These are phyloP conservation scores for Mycosphaerella sp. DNA, from an alignment of 2,329 filamentous ascomycete species.

Conservation along the genomic window DNA sequence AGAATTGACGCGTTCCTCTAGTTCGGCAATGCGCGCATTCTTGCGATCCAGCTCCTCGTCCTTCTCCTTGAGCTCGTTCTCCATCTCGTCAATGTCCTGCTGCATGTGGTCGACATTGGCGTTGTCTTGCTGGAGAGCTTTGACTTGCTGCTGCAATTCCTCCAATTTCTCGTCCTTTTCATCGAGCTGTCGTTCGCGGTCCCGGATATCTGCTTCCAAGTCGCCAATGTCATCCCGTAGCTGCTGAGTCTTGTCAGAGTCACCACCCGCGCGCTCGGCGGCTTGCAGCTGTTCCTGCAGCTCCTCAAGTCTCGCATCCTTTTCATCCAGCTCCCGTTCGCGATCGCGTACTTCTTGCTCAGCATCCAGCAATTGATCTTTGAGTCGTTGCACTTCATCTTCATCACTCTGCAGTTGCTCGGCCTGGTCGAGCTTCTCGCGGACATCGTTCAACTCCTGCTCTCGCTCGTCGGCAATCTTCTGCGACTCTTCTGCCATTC, in stretches of 20 bases:
- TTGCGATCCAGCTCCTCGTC: slow-evolving; percentile 38
- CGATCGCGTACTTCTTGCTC: slow-evolving; percentile 49
- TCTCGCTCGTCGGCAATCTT: slow-evolving; percentile 37
- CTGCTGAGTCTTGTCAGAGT: slow-evolving; percentile 28
- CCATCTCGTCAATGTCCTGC: slow-evolving; percentile 45
- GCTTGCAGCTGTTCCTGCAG: slow-evolving; percentile 38
- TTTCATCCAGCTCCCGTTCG: slow-evolving; percentile 34
- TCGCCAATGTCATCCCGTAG: slow-evolving; percentile 46
- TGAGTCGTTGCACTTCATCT: slow-evolving; percentile 35
- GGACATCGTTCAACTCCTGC: slow-evolving; percentile 39
- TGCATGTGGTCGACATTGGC: slow-evolving; percentile 55
- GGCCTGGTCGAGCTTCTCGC: slow-evolving; percentile 37
- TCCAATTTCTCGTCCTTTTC: slow-evolving; percentile 48
- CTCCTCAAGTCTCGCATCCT: slow-evolving; percentile 47
- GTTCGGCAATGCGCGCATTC: slow-evolving; percentile 28
- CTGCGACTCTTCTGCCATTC: slow-evolving; percentile 40
- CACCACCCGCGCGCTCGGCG: slow-evolving; percentile 28
- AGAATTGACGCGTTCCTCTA: slow-evolving; percentile 29
- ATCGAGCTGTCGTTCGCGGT: slow-evolving; percentile 35
- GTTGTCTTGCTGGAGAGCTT: slow-evolving; percentile 27
- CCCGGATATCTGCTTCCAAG: slow-evolving; percentile 49
- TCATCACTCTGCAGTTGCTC: slow-evolving; percentile 31
- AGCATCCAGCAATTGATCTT: slow-evolving; percentile 46
- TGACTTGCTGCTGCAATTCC: slow-evolving; percentile 36
- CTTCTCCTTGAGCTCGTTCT: slow-evolving; percentile 47